These are phyloP conservation scores for Quercus phellos DNA, from an alignment of 331 rosid species.

Conservation along the genomic window DNA sequence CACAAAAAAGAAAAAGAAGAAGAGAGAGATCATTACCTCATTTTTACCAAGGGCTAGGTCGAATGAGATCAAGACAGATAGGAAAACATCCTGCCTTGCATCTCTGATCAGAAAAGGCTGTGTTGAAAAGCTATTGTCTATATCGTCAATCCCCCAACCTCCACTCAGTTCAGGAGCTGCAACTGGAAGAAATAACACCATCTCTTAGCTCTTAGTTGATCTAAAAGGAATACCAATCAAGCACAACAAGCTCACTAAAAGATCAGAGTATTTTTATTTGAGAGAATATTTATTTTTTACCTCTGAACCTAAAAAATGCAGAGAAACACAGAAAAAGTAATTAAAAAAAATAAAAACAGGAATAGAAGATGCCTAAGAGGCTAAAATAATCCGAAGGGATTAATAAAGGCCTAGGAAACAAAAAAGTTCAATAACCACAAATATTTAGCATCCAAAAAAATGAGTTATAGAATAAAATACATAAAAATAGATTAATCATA, in stretches of 20 bases:
- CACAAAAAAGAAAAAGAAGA: not conserved
- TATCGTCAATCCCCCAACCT: constrained; percentile 85
- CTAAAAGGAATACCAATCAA: constrained; percentile 12
- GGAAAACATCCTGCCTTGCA: constrained; percentile 86
- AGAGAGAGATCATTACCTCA: constrained; percentile 43
- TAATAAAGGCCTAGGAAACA: too few species aligned
- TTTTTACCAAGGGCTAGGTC: constrained; percentile 54
- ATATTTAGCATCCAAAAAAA: too few species aligned
- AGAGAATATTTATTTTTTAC: too few species aligned
- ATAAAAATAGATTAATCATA: too few species aligned
- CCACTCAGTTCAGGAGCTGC: constrained; percentile 87
- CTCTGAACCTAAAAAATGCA: constrained; percentile 5
- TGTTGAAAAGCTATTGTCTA: constrained; percentile 90
- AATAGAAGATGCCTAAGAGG: too few species aligned
- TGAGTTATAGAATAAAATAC: too few species aligned
- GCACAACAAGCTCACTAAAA: constrained; percentile 1
- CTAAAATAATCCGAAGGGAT: too few species aligned
- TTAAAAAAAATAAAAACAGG: too few species aligned
- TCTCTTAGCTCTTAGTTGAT: constrained; percentile 28
- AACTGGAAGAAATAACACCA: constrained; percentile 37
- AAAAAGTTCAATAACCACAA: too few species aligned
- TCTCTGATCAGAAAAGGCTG: constrained; percentile 73
- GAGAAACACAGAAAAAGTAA: too few species aligned
- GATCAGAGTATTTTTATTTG: not conserved
- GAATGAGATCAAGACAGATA: constrained; percentile 85